Evolutionary conservation across 805 yeast species (phyloP).

Genomic region (Saccharomycopsis oosterbeekiorum): DNA sequence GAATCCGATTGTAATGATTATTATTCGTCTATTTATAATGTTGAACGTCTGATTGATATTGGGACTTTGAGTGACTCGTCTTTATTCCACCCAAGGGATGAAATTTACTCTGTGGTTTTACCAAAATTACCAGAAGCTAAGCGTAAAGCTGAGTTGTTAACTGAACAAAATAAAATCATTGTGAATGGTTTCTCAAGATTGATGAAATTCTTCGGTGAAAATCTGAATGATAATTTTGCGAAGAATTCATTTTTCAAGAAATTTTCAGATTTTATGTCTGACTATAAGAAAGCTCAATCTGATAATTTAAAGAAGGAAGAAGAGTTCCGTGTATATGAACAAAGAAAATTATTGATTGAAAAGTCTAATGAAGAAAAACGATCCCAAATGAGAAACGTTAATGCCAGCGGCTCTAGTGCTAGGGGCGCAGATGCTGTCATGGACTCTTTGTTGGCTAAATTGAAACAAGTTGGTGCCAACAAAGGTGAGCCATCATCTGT

Average conservation of each 20-base stretch:
- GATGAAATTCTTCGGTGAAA: slow-evolving; percentile 89
- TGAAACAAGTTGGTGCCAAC: slow-evolving; percentile 38
- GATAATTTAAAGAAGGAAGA: slow-evolving; percentile 79
- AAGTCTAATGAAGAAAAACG: slow-evolving; percentile 10
- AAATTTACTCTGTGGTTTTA: slow-evolving; percentile 47
- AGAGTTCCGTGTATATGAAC: slow-evolving; percentile 67
- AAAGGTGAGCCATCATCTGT: slow-evolving; percentile 72
- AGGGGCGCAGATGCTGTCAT: slow-evolving; percentile 36
- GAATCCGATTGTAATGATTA: slow-evolving; percentile 61
- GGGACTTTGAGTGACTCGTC: slow-evolving; percentile 81
- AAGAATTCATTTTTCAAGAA: slow-evolving; percentile 65
- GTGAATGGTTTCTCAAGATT: slow-evolving; percentile 55
- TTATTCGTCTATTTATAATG: slow-evolving; percentile 52
- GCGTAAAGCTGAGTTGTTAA: slow-evolving; percentile 53
- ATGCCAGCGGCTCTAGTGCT: background rate
- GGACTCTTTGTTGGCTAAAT: slow-evolving; percentile 78
- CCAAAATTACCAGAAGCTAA: slow-evolving; percentile 70
- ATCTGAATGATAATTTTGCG: slow-evolving; percentile 56
- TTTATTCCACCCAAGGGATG: slow-evolving; percentile 76
- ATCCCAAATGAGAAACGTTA: background rate
- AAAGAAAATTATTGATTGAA: slow-evolving; percentile 49
- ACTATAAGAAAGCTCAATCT: slow-evolving; percentile 67
- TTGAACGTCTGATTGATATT: slow-evolving; percentile 59
- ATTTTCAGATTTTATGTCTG: slow-evolving; percentile 68
- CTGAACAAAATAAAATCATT: slow-evolving; percentile 53